phyloP scores from a whole-genome alignment of 1,284 basidiomycete genomes.

The Cryptococcus neoformans region DNA sequence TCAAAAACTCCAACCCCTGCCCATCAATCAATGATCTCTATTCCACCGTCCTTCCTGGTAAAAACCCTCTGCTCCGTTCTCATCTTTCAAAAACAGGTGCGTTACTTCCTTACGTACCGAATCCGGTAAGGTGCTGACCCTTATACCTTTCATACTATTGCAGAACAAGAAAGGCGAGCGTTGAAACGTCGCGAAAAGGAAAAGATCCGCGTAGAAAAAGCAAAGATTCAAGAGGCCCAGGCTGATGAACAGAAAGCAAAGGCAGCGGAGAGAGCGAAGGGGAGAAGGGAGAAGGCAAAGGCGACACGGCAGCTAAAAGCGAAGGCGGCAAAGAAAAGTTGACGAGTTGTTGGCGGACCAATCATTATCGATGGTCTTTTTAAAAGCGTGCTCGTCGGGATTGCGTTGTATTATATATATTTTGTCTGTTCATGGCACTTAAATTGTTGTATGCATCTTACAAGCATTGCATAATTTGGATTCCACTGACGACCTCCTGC shows the following conservation, averaged over 20 bases:
- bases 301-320: constrained; percentile 1
- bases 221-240: not conserved
- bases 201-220: not conserved
- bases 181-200: constrained; percentile 3
- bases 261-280: not conserved
- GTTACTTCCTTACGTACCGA: not conserved
- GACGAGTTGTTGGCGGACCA: not conserved
- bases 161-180: constrained; percentile 11
- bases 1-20: not conserved
- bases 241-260: not conserved
- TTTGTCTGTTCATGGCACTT: no score
- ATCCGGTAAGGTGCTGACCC: not conserved
- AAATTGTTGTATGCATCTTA: no score
- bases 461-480: no score
- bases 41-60: constrained; percentile 7
- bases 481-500: no score
- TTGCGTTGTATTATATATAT: no score
- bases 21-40: constrained; percentile 6
- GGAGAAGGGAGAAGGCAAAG: not conserved
- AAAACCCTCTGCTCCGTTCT: constrained; percentile 1
- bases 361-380: not conserved
- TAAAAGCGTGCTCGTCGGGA: not conserved
- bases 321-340: not conserved
- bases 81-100: constrained; percentile 16
- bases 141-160: not conserved